These are phyloP conservation scores for Mortierella sp. DNA, from an alignment of 371 early-diverging fungal species.

Conservation along the genomic window DNA sequence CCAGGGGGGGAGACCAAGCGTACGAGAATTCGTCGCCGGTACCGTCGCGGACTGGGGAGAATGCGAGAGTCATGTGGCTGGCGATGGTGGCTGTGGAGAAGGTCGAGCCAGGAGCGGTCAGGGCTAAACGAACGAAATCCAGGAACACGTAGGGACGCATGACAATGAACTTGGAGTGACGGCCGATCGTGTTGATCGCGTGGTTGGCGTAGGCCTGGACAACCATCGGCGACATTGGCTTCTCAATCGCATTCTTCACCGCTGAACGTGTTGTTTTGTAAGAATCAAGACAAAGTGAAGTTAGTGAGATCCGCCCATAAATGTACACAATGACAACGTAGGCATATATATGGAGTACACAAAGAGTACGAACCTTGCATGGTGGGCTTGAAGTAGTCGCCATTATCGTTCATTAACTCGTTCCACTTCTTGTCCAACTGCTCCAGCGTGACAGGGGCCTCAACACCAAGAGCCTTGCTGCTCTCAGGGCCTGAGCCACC, in stretches of 20 bases:
- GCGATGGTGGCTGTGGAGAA: slow-evolving; percentile 6
- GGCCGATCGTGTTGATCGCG: not conserved
- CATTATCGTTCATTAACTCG: slow-evolving; percentile 2
- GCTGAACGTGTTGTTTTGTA: not conserved
- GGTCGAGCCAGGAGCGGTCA: slow-evolving; percentile 36
- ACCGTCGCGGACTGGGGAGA: slow-evolving; percentile 8
- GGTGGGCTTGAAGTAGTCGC: slow-evolving; percentile 18
- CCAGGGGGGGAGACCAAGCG: slow-evolving; percentile 41
- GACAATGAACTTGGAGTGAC: slow-evolving; percentile 16
- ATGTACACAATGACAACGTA: not conserved
- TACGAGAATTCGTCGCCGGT: slow-evolving; percentile 12
- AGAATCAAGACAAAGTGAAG: not conserved
- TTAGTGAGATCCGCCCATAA: not conserved
- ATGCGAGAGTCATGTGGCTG: slow-evolving; percentile 14
- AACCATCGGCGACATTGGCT: slow-evolving; percentile 22
- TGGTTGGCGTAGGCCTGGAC: slow-evolving; percentile 20
- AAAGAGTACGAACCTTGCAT: slow-evolving; percentile 32
- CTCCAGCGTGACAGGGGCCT: slow-evolving; percentile 24
- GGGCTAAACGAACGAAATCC: slow-evolving; percentile 36
- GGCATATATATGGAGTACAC: not conserved
- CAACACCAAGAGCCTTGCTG: not conserved
- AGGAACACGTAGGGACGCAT: slow-evolving; percentile 40
- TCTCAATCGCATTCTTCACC: not conserved
- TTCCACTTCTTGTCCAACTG: slow-evolving; percentile 36
- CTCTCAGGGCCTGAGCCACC: not conserved